Evolutionary conservation across 2,329 filamentous ascomycete genomes (phyloP).

Genomic region (Fusarium udum): DNA sequence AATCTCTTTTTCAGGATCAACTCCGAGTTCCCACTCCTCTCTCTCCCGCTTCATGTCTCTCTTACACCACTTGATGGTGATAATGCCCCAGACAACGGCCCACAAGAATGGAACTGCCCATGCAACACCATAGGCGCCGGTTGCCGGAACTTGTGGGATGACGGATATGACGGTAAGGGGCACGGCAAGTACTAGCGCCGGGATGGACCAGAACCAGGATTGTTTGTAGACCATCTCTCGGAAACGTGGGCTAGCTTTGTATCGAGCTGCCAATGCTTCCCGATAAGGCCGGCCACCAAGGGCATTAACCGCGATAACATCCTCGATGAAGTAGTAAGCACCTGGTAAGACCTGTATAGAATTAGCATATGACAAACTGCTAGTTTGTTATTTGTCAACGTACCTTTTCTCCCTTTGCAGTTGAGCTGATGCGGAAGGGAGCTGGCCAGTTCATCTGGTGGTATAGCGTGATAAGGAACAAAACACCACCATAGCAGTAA

Average conservation of each 20-base stretch:
- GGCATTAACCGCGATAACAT: slow-evolving; percentile 73
- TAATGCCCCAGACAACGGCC: slow-evolving; percentile 48
- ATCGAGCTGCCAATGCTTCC: slow-evolving; percentile 54
- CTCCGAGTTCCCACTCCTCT: slow-evolving; percentile 49
- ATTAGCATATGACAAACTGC: slow-evolving; percentile 38
- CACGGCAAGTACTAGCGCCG: slow-evolving; percentile 50
- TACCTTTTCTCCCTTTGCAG: slow-evolving; percentile 62
- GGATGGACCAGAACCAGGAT: slow-evolving; percentile 54
- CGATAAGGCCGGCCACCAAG: slow-evolving; percentile 59
- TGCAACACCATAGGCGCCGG: slow-evolving; percentile 50
- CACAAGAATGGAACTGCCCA: slow-evolving; percentile 54
- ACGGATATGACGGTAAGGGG: slow-evolving; percentile 51
- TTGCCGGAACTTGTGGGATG: slow-evolving; percentile 48
- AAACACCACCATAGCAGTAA: slow-evolving; percentile 56
- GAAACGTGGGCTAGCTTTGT: slow-evolving; percentile 54
- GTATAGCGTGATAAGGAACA: slow-evolving; percentile 51
- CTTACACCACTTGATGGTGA: slow-evolving; percentile 51
- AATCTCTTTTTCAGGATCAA: slow-evolving; percentile 34
- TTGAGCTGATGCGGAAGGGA: slow-evolving; percentile 71
- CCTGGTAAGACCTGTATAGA: slow-evolving; percentile 62
- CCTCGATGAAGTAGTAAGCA: slow-evolving; percentile 72
- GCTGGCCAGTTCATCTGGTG: slow-evolving; percentile 54
- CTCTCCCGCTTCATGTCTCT: slow-evolving; percentile 50
- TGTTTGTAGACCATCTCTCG: slow-evolving; percentile 52
- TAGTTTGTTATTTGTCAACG: neutral